Conservation (phyloP, 495 filamentous ascomycete species). For the Schizothecium vesticola region DNA sequence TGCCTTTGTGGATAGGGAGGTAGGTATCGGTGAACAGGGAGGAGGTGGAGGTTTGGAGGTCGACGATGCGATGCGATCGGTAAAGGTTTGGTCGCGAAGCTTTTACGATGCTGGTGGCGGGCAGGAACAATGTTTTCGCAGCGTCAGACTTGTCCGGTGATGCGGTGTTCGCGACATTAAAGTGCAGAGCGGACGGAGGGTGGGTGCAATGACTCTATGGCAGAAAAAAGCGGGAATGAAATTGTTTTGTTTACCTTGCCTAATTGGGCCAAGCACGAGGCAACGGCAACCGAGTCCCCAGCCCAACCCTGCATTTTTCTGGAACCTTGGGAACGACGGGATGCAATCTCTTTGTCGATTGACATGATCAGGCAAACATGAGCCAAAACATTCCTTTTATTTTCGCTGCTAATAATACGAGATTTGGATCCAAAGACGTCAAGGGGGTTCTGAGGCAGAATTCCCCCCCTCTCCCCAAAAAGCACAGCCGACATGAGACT, state of each 20-base stretch:
- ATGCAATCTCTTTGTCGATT: neutral
- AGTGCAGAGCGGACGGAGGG: slow-evolving; percentile 8
- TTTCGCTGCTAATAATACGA: too few species aligned
- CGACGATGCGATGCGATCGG: neutral
- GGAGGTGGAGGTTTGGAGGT: neutral
- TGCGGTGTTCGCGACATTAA: neutral
- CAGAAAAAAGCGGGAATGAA: neutral
- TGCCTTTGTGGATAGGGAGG: neutral
- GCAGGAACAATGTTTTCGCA: neutral
- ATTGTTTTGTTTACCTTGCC: neutral
- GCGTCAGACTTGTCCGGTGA: neutral
- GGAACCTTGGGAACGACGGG: neutral
- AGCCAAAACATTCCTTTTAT: too few species aligned
- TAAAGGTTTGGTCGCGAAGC: neutral
- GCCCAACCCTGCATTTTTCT: neutral
- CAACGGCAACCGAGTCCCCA: neutral
- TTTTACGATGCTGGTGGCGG: neutral
- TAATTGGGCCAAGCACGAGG: neutral
- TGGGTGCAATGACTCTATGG: neutral
- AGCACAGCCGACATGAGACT: too few species aligned
- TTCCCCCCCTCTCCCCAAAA: too few species aligned
- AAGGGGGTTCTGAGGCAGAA: too few species aligned
- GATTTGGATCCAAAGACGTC: too few species aligned
- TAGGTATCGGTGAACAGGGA: neutral
- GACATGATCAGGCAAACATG: neutral